Base-by-base conservation (phyloP, 352 stramenopile species). In the Pythium rhizo-oryzae region DNA sequence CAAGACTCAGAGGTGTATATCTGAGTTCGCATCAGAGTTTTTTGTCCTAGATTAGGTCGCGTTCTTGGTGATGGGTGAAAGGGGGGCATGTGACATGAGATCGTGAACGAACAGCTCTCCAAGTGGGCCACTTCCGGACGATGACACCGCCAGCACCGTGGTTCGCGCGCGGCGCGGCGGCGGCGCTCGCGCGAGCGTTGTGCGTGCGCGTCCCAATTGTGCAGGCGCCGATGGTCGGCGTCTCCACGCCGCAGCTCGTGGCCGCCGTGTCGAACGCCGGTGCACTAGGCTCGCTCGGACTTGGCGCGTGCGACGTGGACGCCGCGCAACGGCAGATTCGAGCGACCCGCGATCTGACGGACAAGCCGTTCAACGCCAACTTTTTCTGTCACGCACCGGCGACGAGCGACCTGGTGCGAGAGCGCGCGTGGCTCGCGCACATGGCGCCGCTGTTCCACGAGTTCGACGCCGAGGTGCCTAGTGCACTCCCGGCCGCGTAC, bases 221-320 rank as follows among this genome's bases (percentile, higher is more conserved):
- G 2, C 81, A 90, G 67, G 67, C 78, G 15, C 81, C 79, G 9
- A 90, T 90, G 81, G 76, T 78, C 12, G 76, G 78, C 12, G 78
- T 77, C 7, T 78, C 68, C n/a, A 80, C 73, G 53, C 71, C 73
- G 16, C 46, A 65, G 16, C 72, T 84, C 59, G 77, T 75, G 18
- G 73, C 70, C 15, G 69, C 76, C 4, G 77, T 82, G n/a, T 76
- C 72, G 4, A 73, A 74, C 44, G 63, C 69, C 51, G 79, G 81
- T 4, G 83, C 70, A 16, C 58, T 91, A 12, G 83, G 83, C 16
- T 86, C 81, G 12, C 80, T 88, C 54, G 78, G 78, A 21, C 33
- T 86, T 19, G 80, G 78, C 0, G 60, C 65, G 6, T 67, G 72
- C 18, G 54, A 53, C 12, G 66, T 82, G 8, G 69, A 66, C 8